Base-by-base conservation (phyloP, 805 yeast genomes). In the Pichia exigua region DNA sequence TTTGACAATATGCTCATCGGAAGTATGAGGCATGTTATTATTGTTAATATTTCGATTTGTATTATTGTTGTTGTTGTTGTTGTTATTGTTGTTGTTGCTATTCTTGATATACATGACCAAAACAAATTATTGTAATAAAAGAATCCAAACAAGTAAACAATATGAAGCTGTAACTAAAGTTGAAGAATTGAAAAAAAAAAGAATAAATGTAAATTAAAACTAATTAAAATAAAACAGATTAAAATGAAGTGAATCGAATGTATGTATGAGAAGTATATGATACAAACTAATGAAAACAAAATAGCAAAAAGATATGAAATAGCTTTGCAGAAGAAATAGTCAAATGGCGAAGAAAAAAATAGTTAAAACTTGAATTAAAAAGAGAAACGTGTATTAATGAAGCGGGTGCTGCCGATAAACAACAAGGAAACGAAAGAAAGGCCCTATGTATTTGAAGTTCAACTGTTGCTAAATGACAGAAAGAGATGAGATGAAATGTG, bases 1-100 rank as follows among this genome's bases (percentile, higher is more conserved):
- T 9, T 70, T 61, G 30, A 68, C 71, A 1, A 66, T 55, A 11
- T 68, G 66, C 22, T 41, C 49, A 27, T 18, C 27, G 20, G 15
- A 12, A 38, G 17, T 20, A 17, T 30, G 21, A 9, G 38, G 20
- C 4, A 17, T 20, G 24, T 22, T 21, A 43, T 35, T 47, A 20
- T 21, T 44, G 41, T 27, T 11, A 6, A 9, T 42, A 30, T 45
- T 41, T 12, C 28, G 24, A 39, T 44, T 49, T 44, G 4, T 24
- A 24, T 24, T 24, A 24, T 24, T 24, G 7, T 24, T 24, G 7
- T 24, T 24, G 7, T 24, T 24, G 7, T 24, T 24, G 7, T 24
- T 24, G 26, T 7, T 24, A 24, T 24, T 24, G 26, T 7, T 24
- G 7, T 24, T 24, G 7, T 24, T 24, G 7, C 7, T 42, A 11